Evolutionary conservation across 2,329 filamentous ascomycete genomes (phyloP), one percentile per base, ranked within the genome.

Genomic region (Xylaria polymorpha): DNA sequence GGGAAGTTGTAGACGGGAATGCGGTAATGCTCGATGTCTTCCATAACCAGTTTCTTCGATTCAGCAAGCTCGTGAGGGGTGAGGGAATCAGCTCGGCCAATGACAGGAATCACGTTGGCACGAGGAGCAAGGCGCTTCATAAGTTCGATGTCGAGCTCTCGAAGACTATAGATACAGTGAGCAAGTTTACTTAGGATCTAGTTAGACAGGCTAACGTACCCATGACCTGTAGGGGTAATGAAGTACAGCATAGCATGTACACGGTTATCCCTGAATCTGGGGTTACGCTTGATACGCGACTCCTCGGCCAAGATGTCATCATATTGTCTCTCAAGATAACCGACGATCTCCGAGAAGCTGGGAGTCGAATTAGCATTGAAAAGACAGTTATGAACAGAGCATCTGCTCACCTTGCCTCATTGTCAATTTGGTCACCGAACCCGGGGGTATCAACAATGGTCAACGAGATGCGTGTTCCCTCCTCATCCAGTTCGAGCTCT

Each of bases 1-100:
- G 96, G 96, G 87, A 99, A 99, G 89, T 99, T 99, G 89, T 99
- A 99, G 74, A 99, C 95, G 56, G 96, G 96, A 77, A 99, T 99
- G 80, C 96, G 92, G 87, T 99, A 99, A 84, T 99, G 96, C 85
- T 99, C 96, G 77, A 99, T 99, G 81, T 99, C 96, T 86, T 99
- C 96, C 96, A 99, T 99, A 79, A 99, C 94, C 71, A 99, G 89
- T 88, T 98, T 99, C 90, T 99, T 99, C 75, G 95, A 98, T 84
- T 99, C 96, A 75, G 96, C 96, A 73, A 99, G 88, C 85, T 99
- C 96, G 75, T 93, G 92, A 46, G 96, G 96, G 66, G 96, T 99
- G 72, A 99, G 91, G 25, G 96, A 97, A 82, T 99, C 96, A 80
- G 96, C 96, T 83, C 98, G 97, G 80, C 96, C 96, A 81, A 99